Evolutionary conservation across 1,139 yeast genomes (phyloP).

Genomic region (Citeromyces hawaiiensis): DNA sequence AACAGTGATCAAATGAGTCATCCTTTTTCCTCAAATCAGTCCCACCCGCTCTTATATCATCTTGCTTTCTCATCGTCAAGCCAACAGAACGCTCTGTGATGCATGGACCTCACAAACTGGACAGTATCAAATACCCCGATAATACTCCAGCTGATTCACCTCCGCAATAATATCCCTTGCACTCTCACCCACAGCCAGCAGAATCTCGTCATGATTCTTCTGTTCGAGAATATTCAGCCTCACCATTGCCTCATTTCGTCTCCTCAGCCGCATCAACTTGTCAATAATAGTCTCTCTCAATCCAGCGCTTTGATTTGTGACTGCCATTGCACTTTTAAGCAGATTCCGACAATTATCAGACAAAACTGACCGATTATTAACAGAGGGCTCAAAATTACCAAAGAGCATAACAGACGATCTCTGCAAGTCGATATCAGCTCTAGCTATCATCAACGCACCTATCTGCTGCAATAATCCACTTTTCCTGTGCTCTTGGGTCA

Average conservation of each 20-base stretch:
- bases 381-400: constrained; percentile 8
- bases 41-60: no score
- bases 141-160: no score
- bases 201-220: constrained; percentile 10
- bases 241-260: constrained; percentile 29
- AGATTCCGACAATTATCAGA: constrained; percentile 26
- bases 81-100: no score
- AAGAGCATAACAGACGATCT: constrained; percentile 20
- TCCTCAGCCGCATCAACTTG: constrained; percentile 26
- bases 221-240: constrained; percentile 32
- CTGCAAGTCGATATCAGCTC: constrained; percentile 42
- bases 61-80: no score
- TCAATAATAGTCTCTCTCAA: constrained; percentile 32
- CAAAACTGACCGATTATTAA: constrained; percentile 20
- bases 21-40: no score
- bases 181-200: no score
- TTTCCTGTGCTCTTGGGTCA: constrained; percentile 20
- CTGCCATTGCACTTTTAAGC: constrained; percentile 31
- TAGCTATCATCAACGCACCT: constrained; percentile 25
- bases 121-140: no score
- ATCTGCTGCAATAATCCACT: constrained; percentile 11
- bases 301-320: constrained; percentile 35
- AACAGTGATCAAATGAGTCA: no score
- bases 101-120: no score
- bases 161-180: no score